Evolutionary conservation across 805 yeast species (phyloP), one percentile per base, ranked within the genome.

Genomic region (Ogataea degrootiae): DNA sequence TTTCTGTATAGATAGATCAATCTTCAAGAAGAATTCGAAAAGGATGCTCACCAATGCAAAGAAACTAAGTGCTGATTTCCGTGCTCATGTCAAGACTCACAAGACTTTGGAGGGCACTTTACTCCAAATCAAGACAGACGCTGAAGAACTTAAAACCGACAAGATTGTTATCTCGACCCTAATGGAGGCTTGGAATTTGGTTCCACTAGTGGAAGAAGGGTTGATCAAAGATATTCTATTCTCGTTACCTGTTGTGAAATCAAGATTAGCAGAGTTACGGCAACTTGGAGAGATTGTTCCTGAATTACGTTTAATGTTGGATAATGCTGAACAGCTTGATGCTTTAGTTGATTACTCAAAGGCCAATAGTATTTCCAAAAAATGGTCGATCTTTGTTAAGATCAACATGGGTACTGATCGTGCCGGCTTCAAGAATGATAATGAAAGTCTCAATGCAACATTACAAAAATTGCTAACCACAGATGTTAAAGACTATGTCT

Each of bases 41-140:
- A 62, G 61, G 31, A 80, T 82, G 87, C 68, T 79, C 9, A 55
- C 57, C 5, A 72, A 71, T 47, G 77, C 82, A 0, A 44, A 51
- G 1, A 58, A 60, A 1, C 56, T 81, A 12, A 52, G 56, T 31
- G 61, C 58, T 3, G 68, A 63, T 19, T 85, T 85, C 60, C 70
- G 95, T 49, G 83, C 86, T 4, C 90, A 85, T 60, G 80, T 86
- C 21, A 86, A 86, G 63, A 87, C 95, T 0, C 90, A 84, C 61
- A 86, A 87, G 61, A 75, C 86, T 1, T 52, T 70, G 11, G 85
- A 82, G 53, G 91, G 87, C 6, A 68, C 81, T 3, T 55, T 62
- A 21, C 61, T 76, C 38, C 86, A 83, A 64, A 60, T 83, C 21
- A 19, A 19, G 21, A 19, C 21, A 59, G 83, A 79, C 1, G 56